Conservation (phyloP, 768 basidiomycete species). For the Phaeotremella skinneri region DNA sequence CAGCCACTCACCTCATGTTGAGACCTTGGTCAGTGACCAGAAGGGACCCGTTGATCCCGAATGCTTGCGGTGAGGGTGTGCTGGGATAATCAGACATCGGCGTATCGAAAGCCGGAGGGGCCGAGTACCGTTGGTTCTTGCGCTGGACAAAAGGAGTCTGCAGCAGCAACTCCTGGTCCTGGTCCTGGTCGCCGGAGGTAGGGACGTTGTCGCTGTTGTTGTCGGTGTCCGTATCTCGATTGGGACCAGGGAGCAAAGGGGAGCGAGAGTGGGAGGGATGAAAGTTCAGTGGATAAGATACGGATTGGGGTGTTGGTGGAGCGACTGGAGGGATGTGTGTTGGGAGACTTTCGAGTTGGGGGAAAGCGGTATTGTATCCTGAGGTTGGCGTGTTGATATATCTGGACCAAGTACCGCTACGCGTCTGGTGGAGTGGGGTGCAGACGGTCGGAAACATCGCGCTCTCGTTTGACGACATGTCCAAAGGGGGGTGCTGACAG, state of each 20-base stretch:
- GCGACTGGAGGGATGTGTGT: slow-evolving; percentile 2
- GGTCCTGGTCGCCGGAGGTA: background rate
- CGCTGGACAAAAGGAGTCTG: slow-evolving; percentile 9
- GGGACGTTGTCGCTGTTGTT: slow-evolving; percentile 5
- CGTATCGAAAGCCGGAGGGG: slow-evolving; percentile 2
- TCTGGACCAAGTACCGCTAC: slow-evolving; percentile 17
- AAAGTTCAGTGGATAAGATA: slow-evolving; percentile 1
- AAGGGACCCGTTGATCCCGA: slow-evolving; percentile 34
- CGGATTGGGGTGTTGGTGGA: slow-evolving; percentile 3
- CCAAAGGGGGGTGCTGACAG: background rate
- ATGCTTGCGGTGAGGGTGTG: slow-evolving; percentile 35
- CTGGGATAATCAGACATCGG: slow-evolving; percentile 28
- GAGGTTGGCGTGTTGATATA: slow-evolving; percentile 19
- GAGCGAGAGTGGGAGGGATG: background rate
- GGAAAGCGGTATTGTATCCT: slow-evolving; percentile 2
- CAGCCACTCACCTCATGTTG: slow-evolving; percentile 30
- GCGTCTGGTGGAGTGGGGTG: slow-evolving; percentile 16
- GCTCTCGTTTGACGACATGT: background rate
- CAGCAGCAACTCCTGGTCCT: background rate
- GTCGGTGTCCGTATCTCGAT: too few species aligned
- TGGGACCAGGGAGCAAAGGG: slow-evolving; percentile 1
- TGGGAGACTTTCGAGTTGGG: slow-evolving; percentile 5
- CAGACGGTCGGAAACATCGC: slow-evolving; percentile 19
- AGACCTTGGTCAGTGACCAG: slow-evolving; percentile 21
- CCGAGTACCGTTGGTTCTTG: background rate